phyloP scores from a whole-genome alignment of 139 green algal species.

The Pycnococcus provasolii region DNA sequence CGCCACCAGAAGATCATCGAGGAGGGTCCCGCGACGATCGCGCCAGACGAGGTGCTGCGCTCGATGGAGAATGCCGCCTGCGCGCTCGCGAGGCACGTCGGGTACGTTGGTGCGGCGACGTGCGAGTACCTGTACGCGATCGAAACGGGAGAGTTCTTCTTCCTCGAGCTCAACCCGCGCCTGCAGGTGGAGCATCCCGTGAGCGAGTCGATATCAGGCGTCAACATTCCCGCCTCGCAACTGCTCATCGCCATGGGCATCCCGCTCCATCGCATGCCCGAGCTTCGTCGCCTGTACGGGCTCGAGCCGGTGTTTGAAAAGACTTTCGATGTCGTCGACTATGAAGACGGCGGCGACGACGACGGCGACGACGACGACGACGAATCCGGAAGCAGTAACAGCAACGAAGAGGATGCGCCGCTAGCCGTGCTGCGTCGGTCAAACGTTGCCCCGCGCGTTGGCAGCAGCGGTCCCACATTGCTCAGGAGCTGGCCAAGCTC shows the following conservation, averaged over 20 bases:
- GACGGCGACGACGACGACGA: too few relatives aligned
- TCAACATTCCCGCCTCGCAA: slow-evolving; percentile 86
- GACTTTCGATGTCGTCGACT: slow-evolving; percentile 48
- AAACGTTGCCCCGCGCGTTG: too few relatives aligned
- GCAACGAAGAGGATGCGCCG: too few relatives aligned
- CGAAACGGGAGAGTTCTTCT: slow-evolving; percentile 74
- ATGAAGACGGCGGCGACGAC: slow-evolving; percentile 34
- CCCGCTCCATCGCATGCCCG: slow-evolving; percentile 68
- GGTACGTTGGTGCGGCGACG: slow-evolving; percentile 86
- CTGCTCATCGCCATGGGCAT: slow-evolving; percentile 81
- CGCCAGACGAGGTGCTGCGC: slow-evolving; percentile 11
- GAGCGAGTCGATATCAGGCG: slow-evolving; percentile 84
- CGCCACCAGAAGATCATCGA: slow-evolving; percentile 84
- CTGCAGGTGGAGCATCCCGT: slow-evolving; percentile 98
- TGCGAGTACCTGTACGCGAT: slow-evolving; percentile 92
- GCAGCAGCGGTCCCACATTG: too few relatives aligned
- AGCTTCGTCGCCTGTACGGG: slow-evolving; percentile 61
- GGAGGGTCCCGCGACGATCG: background rate
- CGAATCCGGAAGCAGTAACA: too few relatives aligned
- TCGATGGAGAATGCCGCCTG: slow-evolving; percentile 65
- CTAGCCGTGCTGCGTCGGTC: too few relatives aligned
- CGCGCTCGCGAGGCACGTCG: slow-evolving; percentile 48
- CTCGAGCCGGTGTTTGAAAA: background rate
- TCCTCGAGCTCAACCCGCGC: slow-evolving; percentile 95
- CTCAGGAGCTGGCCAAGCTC: too few relatives aligned